Base-by-base conservation (phyloP, 371 early-diverging fungal species). In the Mucor circinelloides region DNA sequence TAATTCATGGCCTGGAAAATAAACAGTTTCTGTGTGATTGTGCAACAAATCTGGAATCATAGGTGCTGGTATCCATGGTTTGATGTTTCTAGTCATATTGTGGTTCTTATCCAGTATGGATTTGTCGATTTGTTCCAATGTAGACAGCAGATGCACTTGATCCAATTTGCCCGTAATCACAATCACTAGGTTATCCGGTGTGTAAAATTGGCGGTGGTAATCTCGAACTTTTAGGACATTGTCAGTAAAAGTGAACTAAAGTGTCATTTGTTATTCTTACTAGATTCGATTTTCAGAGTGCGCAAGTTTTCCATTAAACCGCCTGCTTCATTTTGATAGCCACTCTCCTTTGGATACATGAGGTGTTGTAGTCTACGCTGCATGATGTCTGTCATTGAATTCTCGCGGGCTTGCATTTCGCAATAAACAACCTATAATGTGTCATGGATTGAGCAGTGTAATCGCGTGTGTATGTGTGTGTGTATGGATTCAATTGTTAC, bases 151-250 rank as follows among this genome's bases (percentile, higher is more conserved):
- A 42, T 78, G 72, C 17, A 63, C 65, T 52, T 80, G 78, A 40
- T 76, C 76, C 32, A 85, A 23, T 23, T 78, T 74, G 57, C 87
- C 87, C 3, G 81, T 77, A 54, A 87, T 71, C 34, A 85, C 70
- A 34, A 87, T 71, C 52, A 82, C 80, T 58, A 86, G 73, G 60
- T 85, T 87, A 50, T 87, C 86, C 9, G 87, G 85, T 52, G 79
- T 80, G 66, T 87, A 87, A 73, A 80, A 87, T 28, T 80, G 76
- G 34, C 69, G 64, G 55, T 87, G 87, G 52, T 84, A 87, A 12
- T 67, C 34, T 32, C 77, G 72, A 19, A 78, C 85, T 85, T 44
- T 44, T 19, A n/a, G n/a, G 8, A n/a, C 19, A 17, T 17, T 19
- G 19, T 19, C 17, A 19, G 19, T 44, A 2, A 44, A 5, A 65